Evolutionary conservation across 176 grass and related monocot species (phyloP).

Genomic region (Hordeum marinum): DNA sequence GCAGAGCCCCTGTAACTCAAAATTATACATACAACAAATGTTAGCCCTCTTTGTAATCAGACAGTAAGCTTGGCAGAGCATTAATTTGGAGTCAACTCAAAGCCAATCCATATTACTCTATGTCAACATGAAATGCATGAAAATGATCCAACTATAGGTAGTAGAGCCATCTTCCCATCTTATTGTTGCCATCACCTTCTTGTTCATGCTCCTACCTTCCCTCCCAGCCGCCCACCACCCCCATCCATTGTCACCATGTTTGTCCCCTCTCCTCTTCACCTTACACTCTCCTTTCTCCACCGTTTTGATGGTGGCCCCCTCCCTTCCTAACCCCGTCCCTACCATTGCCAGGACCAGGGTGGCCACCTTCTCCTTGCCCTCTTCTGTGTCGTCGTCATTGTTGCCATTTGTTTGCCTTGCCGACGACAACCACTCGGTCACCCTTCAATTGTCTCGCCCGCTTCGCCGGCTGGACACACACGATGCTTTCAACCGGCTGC

Average conservation of each 20-base stretch:
- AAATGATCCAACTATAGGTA: slow-evolving; percentile 37
- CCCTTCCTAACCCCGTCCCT: slow-evolving; percentile 33
- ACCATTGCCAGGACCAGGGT: slow-evolving; percentile 35
- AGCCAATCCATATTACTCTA: not conserved
- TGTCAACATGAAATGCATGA: not conserved
- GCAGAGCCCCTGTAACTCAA: too few relatives aligned
- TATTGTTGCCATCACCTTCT: not conserved
- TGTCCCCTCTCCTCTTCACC: not conserved
- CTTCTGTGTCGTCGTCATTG: not conserved
- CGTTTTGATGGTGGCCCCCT: slow-evolving; percentile 29
- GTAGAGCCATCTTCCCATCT: not conserved
- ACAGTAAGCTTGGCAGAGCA: not conserved
- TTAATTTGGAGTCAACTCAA: not conserved
- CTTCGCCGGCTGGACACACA: not conserved
- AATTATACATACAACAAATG: too few relatives aligned
- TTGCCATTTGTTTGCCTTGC: not conserved
- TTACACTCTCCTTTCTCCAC: slow-evolving; percentile 17
- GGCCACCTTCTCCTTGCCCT: slow-evolving; percentile 22
- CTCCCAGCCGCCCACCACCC: slow-evolving; percentile 20
- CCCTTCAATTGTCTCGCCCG: not conserved
- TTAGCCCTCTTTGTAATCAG: not conserved
- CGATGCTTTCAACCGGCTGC: slow-evolving; percentile 5
- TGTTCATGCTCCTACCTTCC: slow-evolving; percentile 18
- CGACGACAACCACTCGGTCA: not conserved
- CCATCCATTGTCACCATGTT: not conserved